These are phyloP conservation scores for Calocera viscosa DNA, from an alignment of 768 basidiomycete genomes.

Conservation along the genomic window DNA sequence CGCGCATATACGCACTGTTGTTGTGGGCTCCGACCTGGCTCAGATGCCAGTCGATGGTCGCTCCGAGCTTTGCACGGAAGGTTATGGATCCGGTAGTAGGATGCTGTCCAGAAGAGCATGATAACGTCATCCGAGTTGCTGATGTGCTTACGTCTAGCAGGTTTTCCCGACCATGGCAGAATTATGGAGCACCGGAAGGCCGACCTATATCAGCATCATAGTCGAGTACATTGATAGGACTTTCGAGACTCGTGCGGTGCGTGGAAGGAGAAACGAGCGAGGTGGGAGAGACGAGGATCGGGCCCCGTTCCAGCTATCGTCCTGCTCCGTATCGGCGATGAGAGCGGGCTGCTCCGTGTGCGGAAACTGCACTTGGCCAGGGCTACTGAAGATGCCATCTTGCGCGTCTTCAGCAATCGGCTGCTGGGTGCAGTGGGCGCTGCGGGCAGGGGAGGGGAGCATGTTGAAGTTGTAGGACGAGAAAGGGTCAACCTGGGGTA, in stretches of 20 bases:
- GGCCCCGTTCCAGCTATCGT: background rate
- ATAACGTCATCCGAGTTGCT: no score
- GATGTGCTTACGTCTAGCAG: no score
- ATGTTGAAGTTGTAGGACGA: background rate
- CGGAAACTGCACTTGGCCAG: background rate
- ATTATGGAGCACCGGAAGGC: no score
- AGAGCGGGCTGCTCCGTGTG: background rate
- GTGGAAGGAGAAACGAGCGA: background rate
- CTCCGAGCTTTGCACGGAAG: no score
- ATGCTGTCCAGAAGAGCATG: no score
- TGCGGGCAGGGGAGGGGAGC: constrained; percentile 1
- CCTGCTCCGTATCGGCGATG: background rate
- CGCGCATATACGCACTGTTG: no score
- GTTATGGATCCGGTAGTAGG: no score
- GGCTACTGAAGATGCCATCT: background rate
- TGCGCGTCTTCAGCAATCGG: background rate
- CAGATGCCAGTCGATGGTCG: no score
- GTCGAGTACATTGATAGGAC: constrained; percentile 27
- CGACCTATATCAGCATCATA: constrained; percentile 24
- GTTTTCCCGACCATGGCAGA: no score
- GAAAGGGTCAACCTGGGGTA: background rate
- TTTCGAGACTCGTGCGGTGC: background rate
- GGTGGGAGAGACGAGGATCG: background rate
- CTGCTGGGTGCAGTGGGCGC: background rate
- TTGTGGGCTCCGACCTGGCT: no score